These are phyloP conservation scores for Didymellaceae sp. DNA, from an alignment of 2,329 filamentous ascomycete genomes.

Conservation along the genomic window DNA sequence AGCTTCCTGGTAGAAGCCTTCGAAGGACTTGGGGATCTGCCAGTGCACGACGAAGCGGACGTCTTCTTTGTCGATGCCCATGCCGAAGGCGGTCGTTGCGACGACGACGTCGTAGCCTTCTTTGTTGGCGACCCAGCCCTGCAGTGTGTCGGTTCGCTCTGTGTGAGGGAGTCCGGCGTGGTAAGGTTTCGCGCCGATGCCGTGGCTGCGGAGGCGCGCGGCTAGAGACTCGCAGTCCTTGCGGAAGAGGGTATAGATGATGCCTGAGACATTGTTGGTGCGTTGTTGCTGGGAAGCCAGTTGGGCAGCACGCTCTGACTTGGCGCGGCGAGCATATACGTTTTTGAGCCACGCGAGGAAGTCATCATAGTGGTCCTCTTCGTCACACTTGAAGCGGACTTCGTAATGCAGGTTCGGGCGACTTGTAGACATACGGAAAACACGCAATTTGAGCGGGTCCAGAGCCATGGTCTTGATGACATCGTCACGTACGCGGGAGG, in stretches of 20 bases:
- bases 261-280: constrained; percentile 71
- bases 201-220: constrained; percentile 67
- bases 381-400: constrained; percentile 80
- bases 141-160: constrained; percentile 73
- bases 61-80: constrained; percentile 96
- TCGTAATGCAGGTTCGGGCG: constrained; percentile 90
- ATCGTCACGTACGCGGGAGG: constrained; percentile 78
- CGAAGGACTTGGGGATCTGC: constrained; percentile 91
- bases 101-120: constrained; percentile 89
- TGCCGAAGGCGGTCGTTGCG: constrained; percentile 93
- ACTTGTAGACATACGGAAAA: constrained; percentile 83
- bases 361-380: constrained; percentile 75
- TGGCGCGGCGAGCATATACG: constrained; percentile 72
- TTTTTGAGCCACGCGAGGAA: constrained; percentile 77
- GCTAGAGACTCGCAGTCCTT: constrained; percentile 77
- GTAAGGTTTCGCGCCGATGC: constrained; percentile 76
- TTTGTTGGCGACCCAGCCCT: constrained; percentile 74
- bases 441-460: constrained; percentile 66
- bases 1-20: constrained; percentile 95
- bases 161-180: constrained; percentile 71
- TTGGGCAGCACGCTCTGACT: constrained; percentile 63
- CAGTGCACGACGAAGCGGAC: constrained; percentile 96
- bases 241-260: constrained; percentile 79
- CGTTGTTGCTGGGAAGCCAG: constrained; percentile 60
- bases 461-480: constrained; percentile 78